Base-by-base conservation (phyloP, 352 stramenopile genomes). In the Pythium phragmitis region DNA sequence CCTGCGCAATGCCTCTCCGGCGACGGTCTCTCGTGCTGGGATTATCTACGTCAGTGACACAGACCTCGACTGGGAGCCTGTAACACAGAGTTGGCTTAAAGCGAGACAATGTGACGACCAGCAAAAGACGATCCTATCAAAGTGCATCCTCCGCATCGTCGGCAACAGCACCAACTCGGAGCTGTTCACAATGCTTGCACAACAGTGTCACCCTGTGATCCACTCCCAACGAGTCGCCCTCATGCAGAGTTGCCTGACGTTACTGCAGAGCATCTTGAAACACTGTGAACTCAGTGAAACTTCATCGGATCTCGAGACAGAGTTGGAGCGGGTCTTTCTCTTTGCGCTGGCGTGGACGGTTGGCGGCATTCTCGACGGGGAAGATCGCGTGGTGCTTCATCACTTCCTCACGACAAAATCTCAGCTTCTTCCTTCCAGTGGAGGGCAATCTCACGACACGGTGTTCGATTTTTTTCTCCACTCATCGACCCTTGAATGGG, bases 31-130 rank as follows among this genome's bases (percentile, higher is more conserved):
- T 34, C 84, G 93, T 21, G 93, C 96, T 26, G 93, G 93, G 0
- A 98, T 98, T 87, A 87, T 98, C 36, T 98, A 97, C 60, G 66
- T 98, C 5, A 93, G 98, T 62, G 85, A 89, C 0, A 94, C 97
- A 63, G 89, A 96, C 36, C 65, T 96, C 0, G 82, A 89, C 41
- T 94, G 83, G 85, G 74, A 87, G 19, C 82, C 85, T 0, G 72
- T 93, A 4, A 76, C 89, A 0, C 72, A 89, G 34, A 69, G 77
- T 5, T 94, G 82, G 82, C 69, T 92, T 16, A 69, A 74, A 21
- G 71, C 74, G 19, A 76, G 77, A 28, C 67, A 76, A 0, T 57
- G 49, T 17, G 48, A 65, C 16, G 80, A 91, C 13, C 26, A 54
- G 3, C 76, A 89, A n/a, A 79, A 72, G 37, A 70, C 76, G 6